Percentiles rank a stretch among this genome's conserved stretches.
These are phyloP conservation scores for Ophiostoma sp. DNA, from an alignment of 2,329 filamentous ascomycete genomes.

Conservation along the genomic window DNA sequence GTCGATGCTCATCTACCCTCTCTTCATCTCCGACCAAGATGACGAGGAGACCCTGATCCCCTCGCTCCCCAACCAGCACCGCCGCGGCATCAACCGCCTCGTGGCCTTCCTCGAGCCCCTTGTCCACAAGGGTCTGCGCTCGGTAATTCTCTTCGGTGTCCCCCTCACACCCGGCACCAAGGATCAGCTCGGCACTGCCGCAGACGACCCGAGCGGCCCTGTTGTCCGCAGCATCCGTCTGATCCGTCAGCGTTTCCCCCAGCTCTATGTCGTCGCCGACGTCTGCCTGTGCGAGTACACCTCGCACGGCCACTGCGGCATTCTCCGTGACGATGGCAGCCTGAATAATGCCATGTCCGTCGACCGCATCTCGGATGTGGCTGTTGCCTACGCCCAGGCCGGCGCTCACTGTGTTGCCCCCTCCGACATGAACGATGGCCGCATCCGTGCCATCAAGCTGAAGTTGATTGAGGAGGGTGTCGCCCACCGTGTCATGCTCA, in stretches of 20 bases:
- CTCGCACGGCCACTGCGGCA: slow-evolving; percentile 94
- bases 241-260: slow-evolving; percentile 77
- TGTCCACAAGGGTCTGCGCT: slow-evolving; percentile 81
- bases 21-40: slow-evolving; percentile 91
- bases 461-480: slow-evolving; percentile 95
- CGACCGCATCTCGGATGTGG: slow-evolving; percentile 93
- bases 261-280: slow-evolving; percentile 85
- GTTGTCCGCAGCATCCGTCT: slow-evolving; percentile 84
- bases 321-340: slow-evolving; percentile 84
- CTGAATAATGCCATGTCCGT: slow-evolving; percentile 92
- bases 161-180: slow-evolving; percentile 76
- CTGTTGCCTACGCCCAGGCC: slow-evolving; percentile 91
- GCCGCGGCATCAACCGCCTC: slow-evolving; percentile 80
- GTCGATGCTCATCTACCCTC: slow-evolving; percentile 97
- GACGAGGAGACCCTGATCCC: slow-evolving; percentile 88
- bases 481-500: slow-evolving; percentile 82
- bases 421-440: slow-evolving; percentile 98
- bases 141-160: slow-evolving; percentile 94
- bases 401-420: slow-evolving; percentile 96
- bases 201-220: slow-evolving; percentile 87
- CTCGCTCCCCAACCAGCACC: slow-evolving; percentile 84
- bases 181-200: slow-evolving; percentile 83
- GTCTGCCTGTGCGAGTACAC: slow-evolving; percentile 99
- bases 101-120: slow-evolving; percentile 80
- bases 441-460: slow-evolving; percentile 94